These are phyloP conservation scores for Trichoderma asperelloides DNA, from an alignment of 495 filamentous ascomycete species.

Conservation along the genomic window DNA sequence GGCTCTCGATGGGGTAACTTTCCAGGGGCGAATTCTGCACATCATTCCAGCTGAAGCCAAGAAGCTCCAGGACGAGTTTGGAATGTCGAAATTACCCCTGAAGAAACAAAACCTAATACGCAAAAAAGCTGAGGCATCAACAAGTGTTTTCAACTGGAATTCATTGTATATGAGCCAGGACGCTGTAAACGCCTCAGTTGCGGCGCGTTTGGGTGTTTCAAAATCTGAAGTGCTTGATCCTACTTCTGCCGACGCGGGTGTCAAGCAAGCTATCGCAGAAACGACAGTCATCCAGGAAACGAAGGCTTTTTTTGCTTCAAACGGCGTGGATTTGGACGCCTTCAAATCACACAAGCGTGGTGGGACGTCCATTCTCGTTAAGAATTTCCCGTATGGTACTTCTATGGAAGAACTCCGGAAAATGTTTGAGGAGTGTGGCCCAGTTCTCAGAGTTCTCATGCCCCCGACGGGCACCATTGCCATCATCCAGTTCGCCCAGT, in stretches of 20 bases:
- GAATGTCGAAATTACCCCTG: slow-evolving; percentile 76
- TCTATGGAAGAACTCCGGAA: slow-evolving; percentile 55
- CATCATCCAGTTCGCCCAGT: slow-evolving; percentile 74
- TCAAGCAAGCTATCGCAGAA: slow-evolving; percentile 95
- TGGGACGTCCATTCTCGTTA: slow-evolving; percentile 82
- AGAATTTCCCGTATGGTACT: slow-evolving; percentile 86
- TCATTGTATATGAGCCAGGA: slow-evolving; percentile 97
- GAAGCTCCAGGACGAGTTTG: slow-evolving; percentile 76
- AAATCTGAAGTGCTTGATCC: slow-evolving; percentile 91
- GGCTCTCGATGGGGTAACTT: slow-evolving; percentile 66
- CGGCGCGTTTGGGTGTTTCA: slow-evolving; percentile 73
- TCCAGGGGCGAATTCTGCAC: slow-evolving; percentile 87
- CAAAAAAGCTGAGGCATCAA: slow-evolving; percentile 66
- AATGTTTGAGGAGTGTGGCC: slow-evolving; percentile 64
- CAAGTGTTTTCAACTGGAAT: slow-evolving; percentile 88
- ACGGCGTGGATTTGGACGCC: slow-evolving; percentile 83
- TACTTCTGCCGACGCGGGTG: slow-evolving; percentile 83
- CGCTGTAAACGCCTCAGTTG: slow-evolving; percentile 85
- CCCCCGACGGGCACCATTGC: slow-evolving; percentile 88
- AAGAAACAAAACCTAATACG: slow-evolving; percentile 90
- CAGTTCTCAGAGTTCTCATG: slow-evolving; percentile 71
- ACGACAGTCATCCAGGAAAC: slow-evolving; percentile 95
- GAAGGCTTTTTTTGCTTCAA: slow-evolving; percentile 74
- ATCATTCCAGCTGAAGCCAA: slow-evolving; percentile 75
- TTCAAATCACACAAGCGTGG: slow-evolving; percentile 78